Evolutionary conservation across 371 early-diverging fungal genomes (phyloP), one percentile per base, ranked within the genome.

Genomic region (Dinochytrium kinnereticum): DNA sequence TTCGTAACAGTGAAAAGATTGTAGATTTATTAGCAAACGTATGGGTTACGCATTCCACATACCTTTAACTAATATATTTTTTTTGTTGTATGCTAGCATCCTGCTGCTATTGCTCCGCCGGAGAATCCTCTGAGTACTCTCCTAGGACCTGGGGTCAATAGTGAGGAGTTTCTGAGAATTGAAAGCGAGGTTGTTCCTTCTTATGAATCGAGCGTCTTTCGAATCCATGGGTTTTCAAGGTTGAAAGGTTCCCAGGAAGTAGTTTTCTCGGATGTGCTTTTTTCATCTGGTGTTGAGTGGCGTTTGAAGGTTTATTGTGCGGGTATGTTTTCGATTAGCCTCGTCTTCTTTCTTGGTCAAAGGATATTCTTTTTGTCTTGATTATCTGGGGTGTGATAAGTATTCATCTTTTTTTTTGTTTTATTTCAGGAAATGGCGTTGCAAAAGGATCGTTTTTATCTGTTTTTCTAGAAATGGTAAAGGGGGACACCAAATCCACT

Each of bases 241-340:
- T 38, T 73, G n/a, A 3, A 33, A 19, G 51, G 28, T 15, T 33
- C 26, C 21, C 13, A 74, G 3, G 69, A 65, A 17, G 71, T 71
- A 7, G 24, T 73, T 17, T 78, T 68, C 53, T 77, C 78, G 19
- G 51, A 64, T 2, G 33, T 57, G 15, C 36, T 80, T 34, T 30
- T 3, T 2, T 72, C 71, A 36, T 70, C 73, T 7, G 82, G 80
- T 24, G 49, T 76, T 66, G 51, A 44, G 40, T 78, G 78, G 82
- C 70, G 73, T 10, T 66, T 80, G 21, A 80, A 80, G 50, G 78
- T 80, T 1, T 80, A 80, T 51, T 76, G 76, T 26, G 40, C 24
- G 26, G 78, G 77, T 71, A 51, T 15, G 72, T 71, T 70, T 13
- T 13, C 49, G 49, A n/a, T n/a, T n/a, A n/a, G n/a, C n/a, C n/a